Base-by-base conservation (phyloP, 1,284 basidiomycete species). In the Neolentinus lepideus region DNA sequence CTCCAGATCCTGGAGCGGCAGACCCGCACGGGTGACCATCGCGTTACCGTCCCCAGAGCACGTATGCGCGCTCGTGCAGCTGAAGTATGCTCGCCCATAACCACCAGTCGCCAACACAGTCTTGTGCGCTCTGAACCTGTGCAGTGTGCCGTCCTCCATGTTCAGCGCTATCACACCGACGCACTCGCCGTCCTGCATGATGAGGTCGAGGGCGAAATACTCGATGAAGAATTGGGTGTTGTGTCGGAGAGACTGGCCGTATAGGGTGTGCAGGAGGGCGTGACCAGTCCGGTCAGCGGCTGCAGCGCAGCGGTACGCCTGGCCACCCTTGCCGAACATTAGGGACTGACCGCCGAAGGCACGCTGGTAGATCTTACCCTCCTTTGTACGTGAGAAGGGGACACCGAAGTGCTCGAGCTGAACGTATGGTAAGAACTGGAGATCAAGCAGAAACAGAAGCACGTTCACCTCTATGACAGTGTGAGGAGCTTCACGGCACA, bases 211-310 rank as follows among this genome's bases (percentile, higher is more conserved):
- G 19, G 96, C 97, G 72, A 99, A 99, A 77, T 95, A 99, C 74
- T 99, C 97, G 74, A 99, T 98, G 80, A 99, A 99, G 77, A 98
- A 99, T 76, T 98, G 97, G 71, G 97, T 99, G 81, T 99, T 90
- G 81, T 99, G 97, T 61, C 94, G 90, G 60, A 99, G 86, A 59
- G 97, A 99, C 79, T 99, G 97, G 65, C 97, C 97, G 69, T 98
- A 98, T 58, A 99, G 91, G 16, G 95, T 97, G 81, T 99, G 97
- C 55, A 99, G 85, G 69, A 99, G 87, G 46, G 97, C 97, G 70
- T 99, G 97, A 24, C 97, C 97, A 16, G 97, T 99, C 74, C 97
- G 93, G 73, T 99, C 97, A 59, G 97, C 97, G 8, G 97, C 97
- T 58, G 96, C 95, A 59, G 96, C 96, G 71, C 96, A 99, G 62